Base-by-base conservation (phyloP, 2,329 filamentous ascomycete genomes). In the Didymella glomerata region DNA sequence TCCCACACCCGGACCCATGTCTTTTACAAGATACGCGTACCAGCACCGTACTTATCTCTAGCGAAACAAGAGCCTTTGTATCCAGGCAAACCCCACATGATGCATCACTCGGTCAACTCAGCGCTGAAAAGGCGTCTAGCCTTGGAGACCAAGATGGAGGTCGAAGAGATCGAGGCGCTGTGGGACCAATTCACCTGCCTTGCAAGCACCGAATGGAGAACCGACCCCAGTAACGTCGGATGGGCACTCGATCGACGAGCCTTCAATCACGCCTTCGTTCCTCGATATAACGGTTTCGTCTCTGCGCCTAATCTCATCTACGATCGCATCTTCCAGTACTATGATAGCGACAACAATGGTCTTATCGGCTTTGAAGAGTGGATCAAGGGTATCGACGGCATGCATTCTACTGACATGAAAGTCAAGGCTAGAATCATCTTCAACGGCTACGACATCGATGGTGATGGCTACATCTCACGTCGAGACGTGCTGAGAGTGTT, bases 131-230 rank as follows among this genome's bases (percentile, higher is more conserved):
- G 87, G 52, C 88, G 88, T 59, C 83, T 88, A 13, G 72, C 76
- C 11, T 63, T 72, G 3, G 71, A 79, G 25, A 78, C 78, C 16
- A 76, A 73, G 10, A 96, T 77, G 68, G 93, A 97, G 71, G 86
- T 90, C 27, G 90, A 92, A 1, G 92, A 96, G 76, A 82, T 99
- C 6, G 94, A 98, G 78, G 94, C 93, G 7, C 86, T 96, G 41
- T 98, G 93, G 89, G 94, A 98, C 72, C 94, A 98, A 73, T 99
- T 96, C 85, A 93, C 91, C 5, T 97, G 93, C 75, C 89, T 97
- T 78, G 94, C 94, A 41, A 94, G 91, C 66, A 89, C 89, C 6
- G 89, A 94, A 73, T 97, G 90, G 90, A 81, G 87, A 32, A 86
- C 90, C 18, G 94, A 98, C 72, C 91, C 92, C 0, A 88, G 91